Evolutionary conservation across 1,139 yeast genomes (phyloP).

Genomic region (Kodamaea suecica): DNA sequence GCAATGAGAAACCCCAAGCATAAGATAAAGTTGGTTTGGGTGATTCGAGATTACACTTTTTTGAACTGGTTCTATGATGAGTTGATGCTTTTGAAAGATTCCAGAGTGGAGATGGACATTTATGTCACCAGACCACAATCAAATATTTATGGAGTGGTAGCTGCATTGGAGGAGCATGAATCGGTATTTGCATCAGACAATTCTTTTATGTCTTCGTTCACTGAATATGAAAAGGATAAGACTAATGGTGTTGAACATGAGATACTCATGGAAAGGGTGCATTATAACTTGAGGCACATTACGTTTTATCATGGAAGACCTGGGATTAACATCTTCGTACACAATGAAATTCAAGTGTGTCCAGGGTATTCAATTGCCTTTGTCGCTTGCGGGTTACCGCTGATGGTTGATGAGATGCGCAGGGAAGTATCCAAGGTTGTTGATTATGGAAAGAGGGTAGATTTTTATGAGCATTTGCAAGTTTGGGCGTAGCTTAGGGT

Average conservation of each 20-base stretch:
- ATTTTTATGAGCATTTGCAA: slow-evolving; percentile 39
- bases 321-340: slow-evolving; percentile 23
- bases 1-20: slow-evolving; percentile 17
- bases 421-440: slow-evolving; percentile 6
- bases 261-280: neutral
- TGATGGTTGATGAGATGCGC: slow-evolving; percentile 43
- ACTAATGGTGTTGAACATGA: neutral
- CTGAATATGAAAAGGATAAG: neutral
- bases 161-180: slow-evolving; percentile 1
- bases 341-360: slow-evolving; percentile 22
- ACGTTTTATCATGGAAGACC: slow-evolving; percentile 36
- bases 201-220: neutral
- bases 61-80: slow-evolving; percentile 37
- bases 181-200: neutral
- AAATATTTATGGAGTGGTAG: neutral
- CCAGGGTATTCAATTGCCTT: slow-evolving; percentile 33
- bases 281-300: slow-evolving; percentile 18
- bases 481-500: slow-evolving; percentile 34
- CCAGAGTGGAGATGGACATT: slow-evolving; percentile 27
- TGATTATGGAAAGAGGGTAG: slow-evolving; percentile 26
- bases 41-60: slow-evolving; percentile 32
- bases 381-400: slow-evolving; percentile 49
- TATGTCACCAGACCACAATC: slow-evolving; percentile 32
- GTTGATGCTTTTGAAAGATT: slow-evolving; percentile 22
- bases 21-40: slow-evolving; percentile 32